Percentiles rank a stretch among this genome's conserved stretches.
phyloP scores from a whole-genome alignment of 148 eudicot species.

The Mesembryanthemum crystallinum region DNA sequence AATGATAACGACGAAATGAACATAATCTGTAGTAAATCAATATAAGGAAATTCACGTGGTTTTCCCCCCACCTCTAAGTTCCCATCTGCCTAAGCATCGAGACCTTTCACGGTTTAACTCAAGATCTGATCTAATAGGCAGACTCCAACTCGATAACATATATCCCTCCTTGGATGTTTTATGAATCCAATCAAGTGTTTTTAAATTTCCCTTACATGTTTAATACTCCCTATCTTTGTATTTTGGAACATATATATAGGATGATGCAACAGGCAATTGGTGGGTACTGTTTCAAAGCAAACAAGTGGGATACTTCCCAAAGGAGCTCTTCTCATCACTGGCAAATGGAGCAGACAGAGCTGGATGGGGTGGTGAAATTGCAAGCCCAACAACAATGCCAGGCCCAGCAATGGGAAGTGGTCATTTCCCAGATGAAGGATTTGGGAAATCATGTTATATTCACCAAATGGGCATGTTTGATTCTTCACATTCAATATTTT shows the following conservation, averaged over 20 bases:
- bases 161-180: too few species aligned
- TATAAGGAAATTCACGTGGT: too few species aligned
- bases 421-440: background rate
- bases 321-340: background rate
- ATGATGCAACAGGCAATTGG: slow-evolving; percentile 4
- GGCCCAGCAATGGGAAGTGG: slow-evolving; percentile 18
- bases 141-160: too few species aligned
- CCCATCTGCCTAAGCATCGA: too few species aligned
- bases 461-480: background rate
- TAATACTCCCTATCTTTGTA: too few species aligned
- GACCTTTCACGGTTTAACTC: too few species aligned
- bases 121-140: too few species aligned
- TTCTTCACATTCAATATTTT: background rate
- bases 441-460: background rate
- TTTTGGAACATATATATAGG: background rate
- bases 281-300: slow-evolving; percentile 1
- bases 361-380: slow-evolving; percentile 24
- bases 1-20: too few species aligned
- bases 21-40: too few species aligned
- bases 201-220: too few species aligned
- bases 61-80: too few species aligned
- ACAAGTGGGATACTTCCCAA: slow-evolving; percentile 20
- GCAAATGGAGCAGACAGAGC: background rate
- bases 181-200: too few species aligned
- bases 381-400: background rate